A percentile compares a stretch with the other conserved stretches of the same genome.
Conservation (phyloP, 805 yeast genomes). For the Wickerhamiella hasegawae region DNA sequence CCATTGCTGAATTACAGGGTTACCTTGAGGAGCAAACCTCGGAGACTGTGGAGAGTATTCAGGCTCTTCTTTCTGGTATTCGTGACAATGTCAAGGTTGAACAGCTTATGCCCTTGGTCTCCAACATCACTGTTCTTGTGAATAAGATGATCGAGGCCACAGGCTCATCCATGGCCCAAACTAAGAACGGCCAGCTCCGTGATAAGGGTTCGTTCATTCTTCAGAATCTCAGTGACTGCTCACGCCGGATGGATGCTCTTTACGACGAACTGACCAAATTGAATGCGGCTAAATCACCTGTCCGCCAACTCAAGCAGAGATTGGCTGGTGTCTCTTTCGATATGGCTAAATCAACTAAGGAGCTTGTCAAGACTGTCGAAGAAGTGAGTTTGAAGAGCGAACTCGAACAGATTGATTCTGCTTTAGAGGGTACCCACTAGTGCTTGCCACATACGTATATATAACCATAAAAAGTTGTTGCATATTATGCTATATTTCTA, state of each 20-base stretch:
- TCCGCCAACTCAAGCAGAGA: conserved; percentile 68
- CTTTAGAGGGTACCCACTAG: conserved; percentile 8
- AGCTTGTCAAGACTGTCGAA: conserved; percentile 87
- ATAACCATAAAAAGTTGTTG: not conserved
- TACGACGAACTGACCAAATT: conserved; percentile 28
- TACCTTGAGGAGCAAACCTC: conserved; percentile 90
- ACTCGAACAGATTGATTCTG: conserved; percentile 63
- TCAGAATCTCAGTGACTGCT: conserved; percentile 70
- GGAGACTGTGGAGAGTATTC: conserved; percentile 79
- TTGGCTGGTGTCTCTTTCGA: conserved; percentile 93
- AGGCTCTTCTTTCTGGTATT: conserved; percentile 44
- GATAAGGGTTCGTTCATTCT: conserved; percentile 90
- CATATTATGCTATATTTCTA: too few relatives aligned
- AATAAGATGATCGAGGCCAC: conserved; percentile 84
- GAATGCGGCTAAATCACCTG: conserved; percentile 49
- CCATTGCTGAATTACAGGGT: conserved; percentile 63
- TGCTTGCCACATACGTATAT: not conserved
- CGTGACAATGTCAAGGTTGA: conserved; percentile 49
- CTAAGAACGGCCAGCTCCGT: conserved; percentile 66
- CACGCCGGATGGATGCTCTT: conserved; percentile 61
- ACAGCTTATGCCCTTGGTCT: conserved; percentile 52
- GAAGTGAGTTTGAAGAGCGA: conserved; percentile 83
- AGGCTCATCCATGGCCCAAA: conserved; percentile 71
- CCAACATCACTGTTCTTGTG: conserved; percentile 64
- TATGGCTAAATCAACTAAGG: conserved; percentile 91